Percentiles rank a stretch among this genome's conserved stretches.
Conservation (phyloP, 257 asterid genomes). For the Rhazya stricta region DNA sequence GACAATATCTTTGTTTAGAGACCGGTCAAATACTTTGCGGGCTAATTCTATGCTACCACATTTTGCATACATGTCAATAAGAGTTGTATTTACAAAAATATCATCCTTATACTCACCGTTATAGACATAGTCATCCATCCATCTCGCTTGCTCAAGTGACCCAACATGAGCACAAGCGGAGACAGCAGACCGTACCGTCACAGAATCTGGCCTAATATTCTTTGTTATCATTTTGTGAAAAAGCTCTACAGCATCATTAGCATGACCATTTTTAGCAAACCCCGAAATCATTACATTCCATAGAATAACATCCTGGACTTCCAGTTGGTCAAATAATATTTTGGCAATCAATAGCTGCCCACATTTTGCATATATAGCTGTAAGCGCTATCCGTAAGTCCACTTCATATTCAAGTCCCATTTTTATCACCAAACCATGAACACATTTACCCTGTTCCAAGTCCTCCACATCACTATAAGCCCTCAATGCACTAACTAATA, state of each 20-base stretch:
- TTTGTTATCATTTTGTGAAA: constrained; percentile 39
- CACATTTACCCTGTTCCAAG: constrained; percentile 45
- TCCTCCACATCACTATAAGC: constrained; percentile 56
- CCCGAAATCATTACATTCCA: constrained; percentile 73
- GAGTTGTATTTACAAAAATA: constrained; percentile 34
- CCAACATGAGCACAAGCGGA: constrained; percentile 57
- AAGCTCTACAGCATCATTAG: constrained; percentile 50
- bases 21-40: constrained; percentile 39
- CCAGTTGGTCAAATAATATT: constrained; percentile 36
- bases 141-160: constrained; percentile 53
- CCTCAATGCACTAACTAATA: constrained; percentile 47
- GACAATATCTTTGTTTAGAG: constrained; percentile 38
- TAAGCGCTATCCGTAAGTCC: constrained; percentile 48
- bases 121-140: constrained; percentile 38
- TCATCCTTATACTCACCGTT: constrained; percentile 29
- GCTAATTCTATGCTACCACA: constrained; percentile 61
- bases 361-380: constrained; percentile 53
- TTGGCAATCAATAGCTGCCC: constrained; percentile 46
- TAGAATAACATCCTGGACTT: constrained; percentile 32
- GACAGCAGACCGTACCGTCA: constrained; percentile 46
- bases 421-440: constrained; percentile 47
- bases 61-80: constrained; percentile 63
- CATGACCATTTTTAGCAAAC: constrained; percentile 50
- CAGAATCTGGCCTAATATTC: constrained; percentile 39
- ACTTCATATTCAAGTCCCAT: constrained; percentile 46